phyloP scores from a whole-genome alignment of 1,284 basidiomycete genomes.

The Psilocybe mexicana region DNA sequence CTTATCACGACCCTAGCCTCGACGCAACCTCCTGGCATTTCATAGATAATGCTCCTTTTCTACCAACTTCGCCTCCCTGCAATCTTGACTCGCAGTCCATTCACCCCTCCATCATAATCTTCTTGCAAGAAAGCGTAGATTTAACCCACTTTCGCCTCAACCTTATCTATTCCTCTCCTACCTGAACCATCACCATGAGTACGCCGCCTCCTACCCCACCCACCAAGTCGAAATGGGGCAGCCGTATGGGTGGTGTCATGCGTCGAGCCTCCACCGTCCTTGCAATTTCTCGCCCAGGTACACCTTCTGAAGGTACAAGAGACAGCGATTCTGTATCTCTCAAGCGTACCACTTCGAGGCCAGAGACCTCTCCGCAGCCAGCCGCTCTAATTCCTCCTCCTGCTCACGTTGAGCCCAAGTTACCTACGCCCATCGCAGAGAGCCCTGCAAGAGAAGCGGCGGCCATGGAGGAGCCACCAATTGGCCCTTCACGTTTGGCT shows the following conservation, averaged over 20 bases:
- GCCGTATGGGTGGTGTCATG: constrained; percentile 45
- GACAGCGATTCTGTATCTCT: constrained; percentile 31
- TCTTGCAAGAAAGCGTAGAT: not conserved
- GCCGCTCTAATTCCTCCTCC: constrained; percentile 23
- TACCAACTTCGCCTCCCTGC: not conserved
- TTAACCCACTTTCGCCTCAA: not conserved
- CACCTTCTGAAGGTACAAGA: constrained; percentile 28
- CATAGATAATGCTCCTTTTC: constrained; percentile 31
- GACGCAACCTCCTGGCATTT: constrained; percentile 36
- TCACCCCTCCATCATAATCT: not conserved
- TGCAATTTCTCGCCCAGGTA: constrained; percentile 35
- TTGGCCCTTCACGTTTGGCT: constrained; percentile 35
- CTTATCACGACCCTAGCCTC: constrained; percentile 32
- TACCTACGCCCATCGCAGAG: constrained; percentile 53
- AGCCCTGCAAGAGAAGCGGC: constrained; percentile 52
- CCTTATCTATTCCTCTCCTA: constrained; percentile 6
- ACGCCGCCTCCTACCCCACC: constrained; percentile 26
- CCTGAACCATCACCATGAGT: constrained; percentile 28
- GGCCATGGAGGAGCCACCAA: constrained; percentile 25
- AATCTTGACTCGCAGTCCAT: not conserved
- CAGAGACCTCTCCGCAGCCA: constrained; percentile 24
- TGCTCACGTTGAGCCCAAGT: constrained; percentile 10
- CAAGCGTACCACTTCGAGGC: constrained; percentile 23
- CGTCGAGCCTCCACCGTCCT: constrained; percentile 53
- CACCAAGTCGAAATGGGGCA: constrained; percentile 29